Base-by-base conservation (phyloP, 116 monocot genomes). In the Trichopus zeylanicus region DNA sequence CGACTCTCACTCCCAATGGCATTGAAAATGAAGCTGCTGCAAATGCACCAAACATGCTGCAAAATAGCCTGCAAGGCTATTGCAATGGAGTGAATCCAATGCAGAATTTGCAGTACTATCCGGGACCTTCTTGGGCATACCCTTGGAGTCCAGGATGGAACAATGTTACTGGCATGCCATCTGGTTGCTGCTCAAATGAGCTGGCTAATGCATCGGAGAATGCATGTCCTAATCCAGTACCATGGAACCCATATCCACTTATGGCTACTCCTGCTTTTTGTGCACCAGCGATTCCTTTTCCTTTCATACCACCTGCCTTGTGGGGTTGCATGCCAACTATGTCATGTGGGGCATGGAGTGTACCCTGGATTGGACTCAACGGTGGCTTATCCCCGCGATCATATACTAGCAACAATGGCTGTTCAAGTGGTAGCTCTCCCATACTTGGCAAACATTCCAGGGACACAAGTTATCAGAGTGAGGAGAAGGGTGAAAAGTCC, bases 361-460 rank as follows among this genome's bases (percentile, higher is more conserved):
- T 72, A 23, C 90, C 90, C 4, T 82, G 77, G 85, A 48, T 69
- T 55, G 87, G 74, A 69, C 30, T 68, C 10, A 67, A 63, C 47
- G 68, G 63, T 34, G 63, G 48, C 30, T 29, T 75, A 24, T 74
- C 78, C 2, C 70, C 85, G 29, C 59, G 82, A 51, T 73, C 94
- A 7, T 75, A 75, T 34, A 64, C 56, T 20, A 81, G 81, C 65
- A 89, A 68, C 56, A 69, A 73, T 63, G 67, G 62, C 23, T 68
- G 68, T 66, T 82, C 81, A 12, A 73, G 70, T 4, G 78, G 65
- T 60, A 63, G 78, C 19, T 84, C 79, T 63, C 77, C 88, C 0
- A 77, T 52, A 26, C 63, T 88, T 57, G 98, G 98, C 4, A 98
- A 98, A 71, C 98, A 98, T 67, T 78, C 73, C 7, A 87, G 91